phyloP scores from a whole-genome alignment of 192 early-diverging fungal species.

The Funneliformis geosporum region DNA sequence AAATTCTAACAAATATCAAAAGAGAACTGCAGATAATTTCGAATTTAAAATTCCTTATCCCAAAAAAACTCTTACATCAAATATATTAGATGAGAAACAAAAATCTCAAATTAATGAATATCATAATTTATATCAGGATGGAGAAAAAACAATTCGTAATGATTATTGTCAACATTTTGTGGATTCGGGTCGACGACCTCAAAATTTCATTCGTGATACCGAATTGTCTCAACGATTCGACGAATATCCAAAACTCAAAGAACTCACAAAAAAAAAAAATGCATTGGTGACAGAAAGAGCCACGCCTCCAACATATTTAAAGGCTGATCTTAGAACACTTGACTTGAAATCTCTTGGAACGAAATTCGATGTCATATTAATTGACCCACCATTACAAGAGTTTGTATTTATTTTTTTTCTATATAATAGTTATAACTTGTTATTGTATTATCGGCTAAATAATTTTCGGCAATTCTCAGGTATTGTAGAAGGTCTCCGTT shows the following conservation, averaged over 20 bases:
- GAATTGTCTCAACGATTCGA: constrained; percentile 50
- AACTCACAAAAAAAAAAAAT: constrained; percentile 50
- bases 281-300: constrained; percentile 41
- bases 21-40: background rate
- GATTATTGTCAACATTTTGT: constrained; percentile 63
- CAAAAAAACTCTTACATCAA: background rate
- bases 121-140: background rate
- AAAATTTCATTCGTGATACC: constrained; percentile 62
- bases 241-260: constrained; percentile 61
- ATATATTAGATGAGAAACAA: background rate
- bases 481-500: constrained; percentile 36
- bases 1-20: background rate
- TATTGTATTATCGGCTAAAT: too few relatives aligned
- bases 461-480: constrained; percentile 7
- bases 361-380: constrained; percentile 64
- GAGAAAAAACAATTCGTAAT: constrained; percentile 44
- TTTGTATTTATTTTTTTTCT: too few relatives aligned
- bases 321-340: constrained; percentile 52
- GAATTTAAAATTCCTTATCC: background rate
- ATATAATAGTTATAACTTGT: background rate
- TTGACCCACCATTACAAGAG: constrained; percentile 62
- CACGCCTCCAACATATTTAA: constrained; percentile 49
- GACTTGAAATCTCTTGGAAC: constrained; percentile 45
- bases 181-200: constrained; percentile 51
- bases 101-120: too few relatives aligned